Evolutionary conservation across 257 asterid species (phyloP), one percentile per base, ranked within the genome.

Genomic region (Solanum tarapatanum): DNA sequence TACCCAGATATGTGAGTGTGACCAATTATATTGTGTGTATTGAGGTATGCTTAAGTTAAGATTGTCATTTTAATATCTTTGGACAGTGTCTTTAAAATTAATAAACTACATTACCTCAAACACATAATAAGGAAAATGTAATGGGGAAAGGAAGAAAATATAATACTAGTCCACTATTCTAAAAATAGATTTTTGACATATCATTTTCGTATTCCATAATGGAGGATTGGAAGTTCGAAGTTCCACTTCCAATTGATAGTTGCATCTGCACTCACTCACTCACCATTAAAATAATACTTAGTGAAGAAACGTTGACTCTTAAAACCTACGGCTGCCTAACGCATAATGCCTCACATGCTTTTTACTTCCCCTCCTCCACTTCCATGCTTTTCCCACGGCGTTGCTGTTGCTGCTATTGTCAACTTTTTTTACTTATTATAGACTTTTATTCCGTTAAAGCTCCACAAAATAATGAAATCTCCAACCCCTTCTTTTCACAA

Each of bases 291-390:
- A 16, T 82, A 82, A 16, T 55, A 17, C 62, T 51, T 45, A 16
- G 39, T 45, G 39, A 45, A 45, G 45, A 82, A 82, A 82, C 21
- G 16, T 82, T 82, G 85, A 82, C 70, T 30, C 85, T 82, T 82
- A 2, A 30, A 48, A 30, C 70, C 70, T 30, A 30, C 85, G 41
- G 69, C 43, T 82, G 85, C 85, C 85, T 30, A 82, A 82, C 51
- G 79, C 91, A 87, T 55, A 88, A 45, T 87, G 86, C 28, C 62
- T 88, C 87, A 88, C 89, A 58, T 83, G 87, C 36, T 45, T 70
- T 76, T 48, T 23, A 73, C 66, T 33, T 60, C 79, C 60, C 24
- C 26, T 58, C 24, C 66, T 58, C 66, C 66, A 58, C 24, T 58
- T 5, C 12, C 87, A 73, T 51, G 62, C 84, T 82, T 58, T 36